Conservation (phyloP, 345 rosid genomes). For the Eutrema japonicum region DNA sequence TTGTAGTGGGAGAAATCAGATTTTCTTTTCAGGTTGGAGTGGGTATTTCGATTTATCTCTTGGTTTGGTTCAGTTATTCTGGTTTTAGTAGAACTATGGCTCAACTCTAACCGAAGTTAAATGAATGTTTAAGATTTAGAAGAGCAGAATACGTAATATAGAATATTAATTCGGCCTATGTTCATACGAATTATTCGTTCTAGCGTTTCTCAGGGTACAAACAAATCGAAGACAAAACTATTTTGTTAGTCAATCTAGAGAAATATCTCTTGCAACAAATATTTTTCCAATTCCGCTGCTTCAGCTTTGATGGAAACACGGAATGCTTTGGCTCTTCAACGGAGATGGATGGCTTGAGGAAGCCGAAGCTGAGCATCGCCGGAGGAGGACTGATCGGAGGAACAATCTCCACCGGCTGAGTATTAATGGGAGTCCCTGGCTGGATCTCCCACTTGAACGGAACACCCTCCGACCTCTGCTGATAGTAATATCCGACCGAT, state of each 20-base stretch:
- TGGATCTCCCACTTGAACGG: slow-evolving; percentile 73
- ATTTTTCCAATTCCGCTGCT: slow-evolving; percentile 34
- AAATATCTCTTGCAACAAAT: slow-evolving; percentile 41
- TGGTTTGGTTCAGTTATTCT: no score
- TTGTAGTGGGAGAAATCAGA: no score
- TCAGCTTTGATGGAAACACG: slow-evolving; percentile 35
- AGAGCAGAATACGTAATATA: neutral
- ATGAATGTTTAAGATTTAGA: no score
- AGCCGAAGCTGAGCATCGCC: slow-evolving; percentile 53
- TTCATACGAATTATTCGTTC: slow-evolving; percentile 1
- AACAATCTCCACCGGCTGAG: slow-evolving; percentile 37
- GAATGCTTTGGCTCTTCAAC: slow-evolving; percentile 31
- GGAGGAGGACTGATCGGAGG: slow-evolving; percentile 73
- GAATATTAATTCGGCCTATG: neutral
- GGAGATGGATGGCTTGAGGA: slow-evolving; percentile 57
- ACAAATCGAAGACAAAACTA: slow-evolving; percentile 30
- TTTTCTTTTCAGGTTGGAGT: no score
- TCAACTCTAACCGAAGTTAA: no score
- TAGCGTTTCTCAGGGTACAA: slow-evolving; percentile 33
- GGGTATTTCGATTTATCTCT: no score
- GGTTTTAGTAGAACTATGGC: no score
- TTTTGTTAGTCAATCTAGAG: slow-evolving; percentile 36
- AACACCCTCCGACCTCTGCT: slow-evolving; percentile 44
- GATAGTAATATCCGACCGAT: slow-evolving; percentile 45
- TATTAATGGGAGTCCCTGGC: slow-evolving; percentile 58